Base-by-base conservation (phyloP, 495 filamentous ascomycete species). In the Neurospora sublineolata region DNA sequence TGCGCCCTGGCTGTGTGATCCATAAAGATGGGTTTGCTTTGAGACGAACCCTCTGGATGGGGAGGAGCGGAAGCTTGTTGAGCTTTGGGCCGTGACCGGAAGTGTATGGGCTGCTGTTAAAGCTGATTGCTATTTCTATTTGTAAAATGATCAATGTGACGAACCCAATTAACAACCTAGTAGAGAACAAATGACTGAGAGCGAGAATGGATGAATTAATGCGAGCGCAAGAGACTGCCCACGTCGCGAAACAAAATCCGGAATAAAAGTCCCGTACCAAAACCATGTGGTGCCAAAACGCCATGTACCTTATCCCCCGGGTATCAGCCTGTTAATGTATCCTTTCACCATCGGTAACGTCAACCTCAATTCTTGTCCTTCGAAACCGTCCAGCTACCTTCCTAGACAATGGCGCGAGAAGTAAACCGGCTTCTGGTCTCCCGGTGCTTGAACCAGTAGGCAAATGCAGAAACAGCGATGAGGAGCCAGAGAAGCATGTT, bases 401-500 rank as follows among this genome's bases (percentile, higher is more conserved):
- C 12, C 72, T 78, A 85, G 37, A 87, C 78, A 44, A 71, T 81
- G 30, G 84, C 85, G 44, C 86, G 80, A 64, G 85, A 83, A 23
- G 86, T 87, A 70, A 84, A 87, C 39, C 81, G 82, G 20, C 77
- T 80, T 18, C 78, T 77, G 23, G 77, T 75, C 3, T 83, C 76
- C 30, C 81, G 77, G 68, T 86, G 82, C 58, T 73, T 76, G 73
- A 79, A 80, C 82, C 81, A 87, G 73, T 84, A 86, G 0, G 77
- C 70, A 9, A 78, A 76, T 36, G 80, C 79, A 14, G 78, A 81
- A 18, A 84, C 74, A 3, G 82, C 82, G 12, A 86, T 89, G 38
- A 88, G 76, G 37, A 91, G 77, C 93, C 93, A 97, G 33, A 97
- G 81, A 40, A 91, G 72, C 78, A 91, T 85, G 76, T 90, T 91